Base-by-base conservation (phyloP, 495 filamentous ascomycete species). In the Hapsidospora chrysogenum region DNA sequence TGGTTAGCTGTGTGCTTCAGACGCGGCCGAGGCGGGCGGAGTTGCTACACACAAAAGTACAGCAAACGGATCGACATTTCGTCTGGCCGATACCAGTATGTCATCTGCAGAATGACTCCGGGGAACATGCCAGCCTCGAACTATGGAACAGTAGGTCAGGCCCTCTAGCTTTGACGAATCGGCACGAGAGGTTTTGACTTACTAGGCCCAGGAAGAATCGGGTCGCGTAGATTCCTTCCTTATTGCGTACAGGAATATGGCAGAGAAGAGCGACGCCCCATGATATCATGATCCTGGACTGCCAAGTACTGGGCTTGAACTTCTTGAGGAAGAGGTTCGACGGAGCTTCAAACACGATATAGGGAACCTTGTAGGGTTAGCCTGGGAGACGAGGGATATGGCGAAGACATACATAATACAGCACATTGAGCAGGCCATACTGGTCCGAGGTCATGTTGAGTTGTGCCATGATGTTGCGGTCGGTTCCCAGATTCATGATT, bases 51-150 rank as follows among this genome's bases (percentile, higher is more conserved):
- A 53, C 50, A 55, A 37, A 59, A 56, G 29, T 56, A 59, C 22
- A 43, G 46, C 18, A 46, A 43, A 14, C 59, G 48, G 3, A 50
- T 44, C n/a, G 56, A 49, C 39, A 61, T 53, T 22, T 61, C 56
- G 27, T 63, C 57, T 1, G 56, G 59, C 20, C 57, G 45, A 36
- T 63, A 63, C 59, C 59, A 63, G 22, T 59, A 63, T 9, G 46
- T 52, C 37, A 61, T 48, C 31, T 58, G 54, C 5, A 61, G 26
- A 15, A 61, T 43, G 17, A 61, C 47, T 2, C 59, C 59, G 2
- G 59, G 57, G 36, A 50, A 61, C 38, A 55, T 49, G 2, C 59
- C 59, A n/a, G 57, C 54, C 32, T 60, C 57, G 16, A 41, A 44
- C 46, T 49, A n/a, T 22, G 14, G 7, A 14, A n/a, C 46, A 15